Conservation (phyloP, 2,329 filamentous ascomycete species). For the Xylaria sp. region DNA sequence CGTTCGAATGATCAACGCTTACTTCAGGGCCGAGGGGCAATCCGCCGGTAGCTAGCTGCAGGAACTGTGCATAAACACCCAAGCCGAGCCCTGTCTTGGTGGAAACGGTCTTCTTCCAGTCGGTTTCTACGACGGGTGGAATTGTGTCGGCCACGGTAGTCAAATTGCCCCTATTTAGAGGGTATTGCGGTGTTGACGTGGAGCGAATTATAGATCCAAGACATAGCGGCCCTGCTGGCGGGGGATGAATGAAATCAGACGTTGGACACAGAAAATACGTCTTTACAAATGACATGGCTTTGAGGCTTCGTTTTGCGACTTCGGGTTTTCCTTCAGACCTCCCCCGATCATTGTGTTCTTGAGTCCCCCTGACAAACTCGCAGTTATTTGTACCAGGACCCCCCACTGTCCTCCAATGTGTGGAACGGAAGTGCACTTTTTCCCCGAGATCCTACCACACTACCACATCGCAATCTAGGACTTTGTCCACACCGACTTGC, state of each 20-base stretch:
- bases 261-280: conserved; percentile 23
- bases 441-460: background rate
- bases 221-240: conserved; percentile 13
- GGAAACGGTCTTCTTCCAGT: conserved; percentile 25
- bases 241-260: conserved; percentile 21
- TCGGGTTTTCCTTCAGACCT: background rate
- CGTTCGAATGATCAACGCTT: background rate
- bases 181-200: conserved; percentile 20
- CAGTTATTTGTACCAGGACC: conserved; percentile 10
- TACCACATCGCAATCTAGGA: no score
- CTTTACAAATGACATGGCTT: conserved; percentile 20
- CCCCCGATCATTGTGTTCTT: background rate
- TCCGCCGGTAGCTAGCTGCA: conserved; percentile 18
- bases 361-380: background rate
- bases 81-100: conserved; percentile 10
- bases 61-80: conserved; percentile 26
- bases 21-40: conserved; percentile 8
- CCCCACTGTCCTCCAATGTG: background rate
- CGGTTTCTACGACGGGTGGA: conserved; percentile 21
- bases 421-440: background rate
- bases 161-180: conserved; percentile 5
- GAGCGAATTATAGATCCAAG: conserved; percentile 25
- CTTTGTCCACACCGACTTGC: no score
- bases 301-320: conserved; percentile 3
- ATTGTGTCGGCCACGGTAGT: conserved; percentile 2